These are phyloP conservation scores for Neurospora cerealis DNA, from an alignment of 495 filamentous ascomycete genomes.

Conservation along the genomic window DNA sequence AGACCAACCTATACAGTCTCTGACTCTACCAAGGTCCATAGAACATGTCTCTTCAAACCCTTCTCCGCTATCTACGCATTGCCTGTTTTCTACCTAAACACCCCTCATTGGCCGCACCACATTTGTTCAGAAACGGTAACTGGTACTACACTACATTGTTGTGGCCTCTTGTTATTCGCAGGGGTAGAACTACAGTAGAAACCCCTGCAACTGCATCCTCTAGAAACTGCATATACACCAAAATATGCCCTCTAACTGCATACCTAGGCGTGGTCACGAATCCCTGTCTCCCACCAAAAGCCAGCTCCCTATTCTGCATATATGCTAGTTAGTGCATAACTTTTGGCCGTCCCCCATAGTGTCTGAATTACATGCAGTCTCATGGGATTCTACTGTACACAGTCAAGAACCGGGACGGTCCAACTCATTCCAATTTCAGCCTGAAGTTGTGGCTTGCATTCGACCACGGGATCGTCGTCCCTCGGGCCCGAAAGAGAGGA, in stretches of 20 bases:
- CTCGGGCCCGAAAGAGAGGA: background rate
- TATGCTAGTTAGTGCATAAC: too few species aligned
- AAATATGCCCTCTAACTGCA: too few species aligned
- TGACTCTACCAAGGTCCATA: background rate
- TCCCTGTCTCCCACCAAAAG: too few species aligned
- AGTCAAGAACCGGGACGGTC: background rate
- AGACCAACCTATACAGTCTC: background rate
- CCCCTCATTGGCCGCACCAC: background rate
- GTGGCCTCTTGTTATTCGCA: background rate
- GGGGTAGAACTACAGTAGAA: background rate
- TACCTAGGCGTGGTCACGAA: too few species aligned
- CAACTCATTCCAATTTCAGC: background rate
- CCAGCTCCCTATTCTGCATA: too few species aligned
- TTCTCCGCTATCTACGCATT: background rate
- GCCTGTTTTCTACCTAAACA: background rate
- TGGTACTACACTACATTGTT: background rate
- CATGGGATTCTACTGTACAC: background rate
- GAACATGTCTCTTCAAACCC: background rate
- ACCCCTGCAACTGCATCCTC: too few species aligned
- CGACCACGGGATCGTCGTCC: background rate
- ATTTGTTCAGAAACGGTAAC: background rate
- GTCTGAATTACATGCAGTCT: too few species aligned
- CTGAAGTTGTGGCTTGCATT: background rate
- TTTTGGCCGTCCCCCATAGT: too few species aligned
- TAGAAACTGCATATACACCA: too few species aligned